Base-by-base conservation (phyloP, 2,329 filamentous ascomycete species). In the Neoascochyta sp. region DNA sequence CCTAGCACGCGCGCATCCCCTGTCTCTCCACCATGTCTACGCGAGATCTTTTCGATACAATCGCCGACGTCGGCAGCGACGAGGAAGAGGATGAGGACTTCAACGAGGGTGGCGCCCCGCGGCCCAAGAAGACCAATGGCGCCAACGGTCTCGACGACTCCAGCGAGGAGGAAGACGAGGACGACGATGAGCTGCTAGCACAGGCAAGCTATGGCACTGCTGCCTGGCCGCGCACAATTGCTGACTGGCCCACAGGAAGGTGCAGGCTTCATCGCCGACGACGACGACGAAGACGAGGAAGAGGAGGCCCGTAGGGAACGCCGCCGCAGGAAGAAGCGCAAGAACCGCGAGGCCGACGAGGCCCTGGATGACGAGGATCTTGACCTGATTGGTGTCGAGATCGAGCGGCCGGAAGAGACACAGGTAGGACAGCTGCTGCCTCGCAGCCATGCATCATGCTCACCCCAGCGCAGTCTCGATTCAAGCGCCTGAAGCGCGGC, bases 201-300 rank as follows among this genome's bases (percentile, higher is more conserved):
- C 39, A 54, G 45, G 58, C 54, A 52, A 48, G 57, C 34, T 24
- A 16, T 24, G 41, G 54, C 50, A 43, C 40, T 43, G 30, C 21
- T 14, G 23, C 10, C 26, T 16, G 9, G 12, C 22, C 32, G 16
- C 18, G 12, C 8, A 15, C 14, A 7, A 12, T 15, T 37, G 34
- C 52, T 57, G 31, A 57, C 39, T 23, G 20, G 14, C 37, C 11
- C 5, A 25, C 33, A 95, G 88, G 77, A 94, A 45, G 85, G 85
- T 29, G 88, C 94, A 69, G 90, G 89, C 15, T 98, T 96, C 67
- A 95, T 98, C 46, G 87, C 94, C 43, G 87, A 94, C 54, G 89
- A 95, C 54, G 88, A 90, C 40, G 83, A 86, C 38, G 83, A 83
- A 26, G 76, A 81, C 27, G 80, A 80, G 17, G 77, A 83, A 29